Conservation (phyloP, 2,329 filamentous ascomycete species). For the Chrysoporthe austroafricana region DNA sequence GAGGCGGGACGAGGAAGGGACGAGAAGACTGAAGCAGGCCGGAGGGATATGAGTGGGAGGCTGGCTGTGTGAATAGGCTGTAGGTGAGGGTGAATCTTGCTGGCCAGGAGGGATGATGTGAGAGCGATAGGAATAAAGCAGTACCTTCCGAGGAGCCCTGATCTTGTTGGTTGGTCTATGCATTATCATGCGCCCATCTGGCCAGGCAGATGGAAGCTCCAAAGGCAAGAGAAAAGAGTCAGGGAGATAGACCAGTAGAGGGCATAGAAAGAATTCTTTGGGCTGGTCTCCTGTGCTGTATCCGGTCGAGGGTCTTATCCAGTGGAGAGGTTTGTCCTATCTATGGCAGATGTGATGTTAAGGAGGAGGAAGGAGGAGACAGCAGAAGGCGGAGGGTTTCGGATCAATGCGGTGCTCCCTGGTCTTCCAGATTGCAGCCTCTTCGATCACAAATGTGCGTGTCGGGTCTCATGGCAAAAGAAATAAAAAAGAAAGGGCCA, state of each 20-base stretch:
- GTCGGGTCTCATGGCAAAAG: background rate
- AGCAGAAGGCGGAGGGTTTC: background rate
- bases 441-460: too few species aligned
- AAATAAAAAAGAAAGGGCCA: background rate
- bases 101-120: background rate
- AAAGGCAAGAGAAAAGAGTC: background rate
- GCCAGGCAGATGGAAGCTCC: background rate
- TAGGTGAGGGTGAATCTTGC: too few species aligned
- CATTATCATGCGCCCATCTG: constrained; percentile 18
- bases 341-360: background rate
- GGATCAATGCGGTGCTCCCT: background rate
- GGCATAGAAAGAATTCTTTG: background rate
- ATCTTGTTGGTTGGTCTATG: constrained; percentile 28
- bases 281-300: background rate
- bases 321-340: background rate
- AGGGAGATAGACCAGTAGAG: background rate
- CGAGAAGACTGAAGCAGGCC: background rate
- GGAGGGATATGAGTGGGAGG: too few species aligned
- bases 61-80: background rate
- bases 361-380: background rate
- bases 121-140: constrained; percentile 17
- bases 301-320: background rate
- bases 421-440: background rate
- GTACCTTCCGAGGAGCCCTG: constrained; percentile 26
- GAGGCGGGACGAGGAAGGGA: background rate